Conservation (phyloP, 257 asterid genomes). For the Galeopsis tetrahit region DNA sequence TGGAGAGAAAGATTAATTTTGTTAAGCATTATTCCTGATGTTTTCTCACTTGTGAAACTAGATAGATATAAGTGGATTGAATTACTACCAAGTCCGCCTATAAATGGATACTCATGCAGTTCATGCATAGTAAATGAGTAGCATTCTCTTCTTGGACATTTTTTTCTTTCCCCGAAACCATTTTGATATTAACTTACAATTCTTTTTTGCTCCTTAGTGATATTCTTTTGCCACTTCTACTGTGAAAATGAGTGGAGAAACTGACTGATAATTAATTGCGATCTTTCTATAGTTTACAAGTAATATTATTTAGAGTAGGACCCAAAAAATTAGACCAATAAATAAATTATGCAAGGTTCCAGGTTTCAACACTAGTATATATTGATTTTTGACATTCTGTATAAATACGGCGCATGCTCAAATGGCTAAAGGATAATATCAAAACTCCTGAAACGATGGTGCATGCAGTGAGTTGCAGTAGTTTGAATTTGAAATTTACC, state of each 20-base stretch:
- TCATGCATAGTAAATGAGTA: not conserved
- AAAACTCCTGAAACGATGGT: not conserved
- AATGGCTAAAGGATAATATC: conserved; percentile 8
- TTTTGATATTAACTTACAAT: not conserved
- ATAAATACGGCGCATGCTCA: not conserved
- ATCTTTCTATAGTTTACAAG: not conserved
- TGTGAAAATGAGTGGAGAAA: not conserved
- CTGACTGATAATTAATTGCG: not conserved
- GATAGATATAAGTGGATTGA: not conserved
- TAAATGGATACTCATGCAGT: not conserved
- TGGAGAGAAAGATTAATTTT: conserved; percentile 16
- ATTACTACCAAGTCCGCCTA: not conserved
- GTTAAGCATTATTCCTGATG: conserved; percentile 21
- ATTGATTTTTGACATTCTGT: conserved; percentile 6
- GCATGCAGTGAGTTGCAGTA: conserved; percentile 7
- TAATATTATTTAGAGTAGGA: not conserved
- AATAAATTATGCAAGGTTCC: not conserved
- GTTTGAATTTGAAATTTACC: conserved; percentile 40
- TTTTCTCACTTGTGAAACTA: conserved; percentile 13
- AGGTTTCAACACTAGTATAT: conserved; percentile 16
- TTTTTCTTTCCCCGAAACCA: not conserved
- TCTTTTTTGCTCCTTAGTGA: not conserved
- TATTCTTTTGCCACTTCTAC: not conserved
- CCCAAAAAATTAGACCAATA: not conserved
- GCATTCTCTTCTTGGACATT: conserved; percentile 1